Percentiles rank a stretch among this genome's conserved stretches.
phyloP scores from a whole-genome alignment of 495 filamentous ascomycete species.

The Lepraria neglecta region DNA sequence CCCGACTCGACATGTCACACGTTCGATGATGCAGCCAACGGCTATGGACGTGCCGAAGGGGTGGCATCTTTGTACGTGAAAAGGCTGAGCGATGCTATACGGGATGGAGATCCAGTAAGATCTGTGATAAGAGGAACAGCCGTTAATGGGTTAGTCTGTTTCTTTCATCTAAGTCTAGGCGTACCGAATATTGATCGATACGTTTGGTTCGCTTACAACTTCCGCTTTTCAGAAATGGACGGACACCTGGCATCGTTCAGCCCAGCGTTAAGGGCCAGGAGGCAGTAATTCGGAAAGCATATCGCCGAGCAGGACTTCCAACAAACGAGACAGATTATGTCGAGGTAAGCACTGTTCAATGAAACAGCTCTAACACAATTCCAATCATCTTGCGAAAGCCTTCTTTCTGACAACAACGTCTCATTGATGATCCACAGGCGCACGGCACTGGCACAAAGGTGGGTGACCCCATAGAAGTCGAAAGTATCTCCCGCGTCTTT shows the following conservation, averaged over 20 bases:
- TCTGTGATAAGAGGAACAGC: conserved; percentile 52
- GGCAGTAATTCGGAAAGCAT: conserved; percentile 19
- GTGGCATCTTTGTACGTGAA: conserved; percentile 52
- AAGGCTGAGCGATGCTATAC: conserved; percentile 44
- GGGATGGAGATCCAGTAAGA: conserved; percentile 48
- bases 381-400: no score
- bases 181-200: no score
- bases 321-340: conserved; percentile 5
- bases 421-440: no score
- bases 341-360: neutral
- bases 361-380: no score
- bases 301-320: conserved; percentile 20
- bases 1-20: conserved; percentile 43
- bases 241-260: conserved; percentile 23
- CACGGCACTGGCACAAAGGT: conserved; percentile 26
- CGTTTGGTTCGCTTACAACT: no score
- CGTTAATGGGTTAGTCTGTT: conserved; percentile 33
- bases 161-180: no score
- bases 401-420: no score
- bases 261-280: conserved; percentile 25
- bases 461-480: conserved; percentile 28
- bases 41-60: conserved; percentile 56
- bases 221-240: conserved; percentile 16
- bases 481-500: conserved; percentile 10
- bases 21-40: conserved; percentile 53